Evolutionary conservation across 768 basidiomycete genomes (phyloP), one percentile per base, ranked within the genome.

Genomic region (button mushroom (Agaricus bisporus)): DNA sequence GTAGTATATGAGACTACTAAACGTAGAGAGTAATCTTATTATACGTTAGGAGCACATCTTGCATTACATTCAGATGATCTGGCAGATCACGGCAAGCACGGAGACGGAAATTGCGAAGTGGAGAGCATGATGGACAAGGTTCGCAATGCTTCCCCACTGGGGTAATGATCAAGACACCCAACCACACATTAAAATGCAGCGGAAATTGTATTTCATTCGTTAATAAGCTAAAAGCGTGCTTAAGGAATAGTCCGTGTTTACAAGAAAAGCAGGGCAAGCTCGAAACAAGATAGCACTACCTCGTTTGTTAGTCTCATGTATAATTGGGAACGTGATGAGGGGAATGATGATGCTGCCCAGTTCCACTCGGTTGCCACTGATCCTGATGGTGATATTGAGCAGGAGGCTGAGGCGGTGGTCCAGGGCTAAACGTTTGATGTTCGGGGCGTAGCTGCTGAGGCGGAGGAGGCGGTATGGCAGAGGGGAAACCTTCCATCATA

Each of bases 51-150:
- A 65, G 91, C 91, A 9, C 76, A 86, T 39, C 72, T 85, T 32
- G 89, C 51, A 77, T 95, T 44, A 82, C 22, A 22, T 22, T 22
- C 1, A 22, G 22, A 22, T 22, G 22, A 22, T 22, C 22, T 22
- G 22, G 22, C 22, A 22, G 22, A 22, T 22, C 22, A 15, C 76
- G 81, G 37, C 80, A 80, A 56, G 91, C 91, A 92, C 91, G 6
- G 91, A 95, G 67, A 82, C 86, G 8, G 90, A 88, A 57, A 93
- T 94, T 29, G 74, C 81, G 29, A 83, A 81, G 64, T 95, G 91
- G 91, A 85, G 79, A 63, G 78, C 72, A 52, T 67, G 65, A 25
- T 32, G 28, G 41, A 26, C 14, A 9, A 26, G n/a, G n/a, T 38
- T 44, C 36, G 15, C 32, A 10, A 29, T 29, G 29, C 5, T 29